Percentiles rank a stretch among this genome's conserved stretches.
These are phyloP conservation scores for Hypomyces perniciosus DNA, from an alignment of 2,329 filamentous ascomycete genomes.

Conservation along the genomic window DNA sequence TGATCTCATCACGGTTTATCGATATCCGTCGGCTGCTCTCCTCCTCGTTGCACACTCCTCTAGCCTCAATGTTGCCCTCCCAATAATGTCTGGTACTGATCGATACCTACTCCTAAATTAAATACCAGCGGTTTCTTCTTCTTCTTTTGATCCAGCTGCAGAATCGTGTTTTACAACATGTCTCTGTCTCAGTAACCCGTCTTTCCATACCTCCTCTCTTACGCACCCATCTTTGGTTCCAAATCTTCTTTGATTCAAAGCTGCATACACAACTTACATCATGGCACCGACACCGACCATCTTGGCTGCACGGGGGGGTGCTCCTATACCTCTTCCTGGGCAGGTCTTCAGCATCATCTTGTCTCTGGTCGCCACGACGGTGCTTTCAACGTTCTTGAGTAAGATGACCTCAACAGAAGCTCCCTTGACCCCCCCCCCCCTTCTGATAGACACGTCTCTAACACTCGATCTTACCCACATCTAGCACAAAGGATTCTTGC, in stretches of 20 bases:
- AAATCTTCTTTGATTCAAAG: too few species aligned
- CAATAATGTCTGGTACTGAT: too few species aligned
- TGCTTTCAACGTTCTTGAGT: constrained; percentile 33
- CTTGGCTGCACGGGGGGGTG: not conserved
- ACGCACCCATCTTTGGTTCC: too few species aligned
- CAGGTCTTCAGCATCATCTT: constrained; percentile 31
- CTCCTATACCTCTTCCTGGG: constrained; percentile 28
- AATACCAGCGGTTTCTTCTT: too few species aligned
- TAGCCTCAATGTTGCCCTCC: too few species aligned
- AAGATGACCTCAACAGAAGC: constrained; percentile 14
- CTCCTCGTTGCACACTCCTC: too few species aligned
- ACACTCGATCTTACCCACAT: not conserved
- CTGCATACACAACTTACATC: not conserved
- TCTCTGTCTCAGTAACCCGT: too few species aligned
- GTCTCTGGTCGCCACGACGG: constrained; percentile 28
- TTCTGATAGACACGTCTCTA: not conserved
- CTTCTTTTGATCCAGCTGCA: too few species aligned
- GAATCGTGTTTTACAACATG: too few species aligned
- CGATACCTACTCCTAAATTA: too few species aligned
- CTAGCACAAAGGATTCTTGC: constrained; percentile 32
- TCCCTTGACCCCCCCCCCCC: not conserved
- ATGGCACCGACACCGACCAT: not conserved
- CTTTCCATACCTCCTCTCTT: too few species aligned
- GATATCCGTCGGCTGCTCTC: not conserved
- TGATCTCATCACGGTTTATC: not conserved